Evolutionary conservation across 345 rosid genomes (phyloP), one percentile per base, ranked within the genome.

Genomic region (Gossypium rotundifolium): DNA sequence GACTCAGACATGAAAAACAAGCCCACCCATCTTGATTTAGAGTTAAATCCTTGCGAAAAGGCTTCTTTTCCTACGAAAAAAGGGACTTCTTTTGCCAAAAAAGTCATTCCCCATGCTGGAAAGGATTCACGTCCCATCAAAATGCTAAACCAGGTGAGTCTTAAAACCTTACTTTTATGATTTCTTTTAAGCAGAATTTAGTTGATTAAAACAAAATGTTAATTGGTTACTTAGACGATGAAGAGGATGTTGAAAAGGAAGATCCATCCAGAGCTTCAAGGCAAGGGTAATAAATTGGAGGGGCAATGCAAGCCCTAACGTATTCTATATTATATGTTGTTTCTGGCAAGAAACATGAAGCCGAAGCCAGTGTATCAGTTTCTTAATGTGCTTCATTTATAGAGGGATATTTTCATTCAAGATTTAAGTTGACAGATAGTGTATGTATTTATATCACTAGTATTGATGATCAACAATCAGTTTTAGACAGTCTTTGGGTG

Each of bases 211-310:
- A 33, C 7, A 13, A 8, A 16, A 9, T 40, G 20, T 18, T 23
- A 40, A 4, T 20, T 74, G 27, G 16, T 65, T 20, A 14, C 20
- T 61, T 23, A 94, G 97, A 78, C 92, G 91, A 84, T 92, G 87
- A 88, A 79, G 85, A 89, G 85, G 81, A 86, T 94, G 93, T 22
- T 94, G 77, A 94, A 87, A 84, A 92, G 85, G 86, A 94, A 94
- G 84, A 90, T 94, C 69, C 93, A 91, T 79, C 97, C 98, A 55
- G 96, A 91, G 71, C 60, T 83, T 29, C 89, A 88, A 66, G 80
- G 85, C 51, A 88, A 85, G 69, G 75, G 54, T 16, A 63, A 22
- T 4, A 80, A 75, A 76, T 63, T 79, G 7, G 84, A 81, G 17
- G 65, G 49, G 76, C 80, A 72, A 59, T 71, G 62, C 81, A 84